Percentiles rank a stretch among this genome's conserved stretches.
Evolutionary conservation across 805 yeast species (phyloP).

Genomic region (Myxozyma neglecta): DNA sequence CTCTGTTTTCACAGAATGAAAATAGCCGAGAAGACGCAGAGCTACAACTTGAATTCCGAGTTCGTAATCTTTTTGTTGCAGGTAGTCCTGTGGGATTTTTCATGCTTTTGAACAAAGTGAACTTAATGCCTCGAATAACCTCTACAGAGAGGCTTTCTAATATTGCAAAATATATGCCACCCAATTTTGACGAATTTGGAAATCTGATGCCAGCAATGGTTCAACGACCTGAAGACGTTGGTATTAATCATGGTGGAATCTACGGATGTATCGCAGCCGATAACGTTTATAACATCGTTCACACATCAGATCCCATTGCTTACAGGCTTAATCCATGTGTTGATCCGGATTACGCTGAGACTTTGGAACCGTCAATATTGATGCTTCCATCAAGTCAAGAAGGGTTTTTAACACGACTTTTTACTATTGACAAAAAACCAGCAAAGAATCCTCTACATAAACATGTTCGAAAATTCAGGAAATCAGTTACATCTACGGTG

Average conservation of each 20-base stretch:
- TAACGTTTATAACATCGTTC: slow-evolving; percentile 78
- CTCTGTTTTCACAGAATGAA: slow-evolving; percentile 16
- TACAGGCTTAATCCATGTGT: slow-evolving; percentile 84
- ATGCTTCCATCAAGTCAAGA: slow-evolving; percentile 30
- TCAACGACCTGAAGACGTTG: slow-evolving; percentile 52
- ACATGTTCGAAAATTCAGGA: background rate
- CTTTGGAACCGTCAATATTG: slow-evolving; percentile 36
- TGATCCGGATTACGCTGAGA: slow-evolving; percentile 40
- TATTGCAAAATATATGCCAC: slow-evolving; percentile 3
- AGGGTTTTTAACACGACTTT: slow-evolving; percentile 8
- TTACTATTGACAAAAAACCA: background rate
- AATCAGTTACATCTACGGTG: background rate
- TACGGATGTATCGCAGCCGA: slow-evolving; percentile 60
- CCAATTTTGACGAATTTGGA: background rate
- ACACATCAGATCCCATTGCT: slow-evolving; percentile 90
- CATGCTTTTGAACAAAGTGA: slow-evolving; percentile 38
- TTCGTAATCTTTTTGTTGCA: slow-evolving; percentile 70
- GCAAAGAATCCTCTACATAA: background rate
- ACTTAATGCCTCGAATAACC: slow-evolving; percentile 36
- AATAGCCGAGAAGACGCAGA: slow-evolving; percentile 35
- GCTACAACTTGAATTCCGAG: slow-evolving; percentile 62
- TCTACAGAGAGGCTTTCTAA: slow-evolving; percentile 2
- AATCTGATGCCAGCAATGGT: background rate
- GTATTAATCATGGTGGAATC: slow-evolving; percentile 49
- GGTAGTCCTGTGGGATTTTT: slow-evolving; percentile 91